These are phyloP conservation scores for Exidia glandulosa DNA, from an alignment of 768 basidiomycete species.

Conservation along the genomic window DNA sequence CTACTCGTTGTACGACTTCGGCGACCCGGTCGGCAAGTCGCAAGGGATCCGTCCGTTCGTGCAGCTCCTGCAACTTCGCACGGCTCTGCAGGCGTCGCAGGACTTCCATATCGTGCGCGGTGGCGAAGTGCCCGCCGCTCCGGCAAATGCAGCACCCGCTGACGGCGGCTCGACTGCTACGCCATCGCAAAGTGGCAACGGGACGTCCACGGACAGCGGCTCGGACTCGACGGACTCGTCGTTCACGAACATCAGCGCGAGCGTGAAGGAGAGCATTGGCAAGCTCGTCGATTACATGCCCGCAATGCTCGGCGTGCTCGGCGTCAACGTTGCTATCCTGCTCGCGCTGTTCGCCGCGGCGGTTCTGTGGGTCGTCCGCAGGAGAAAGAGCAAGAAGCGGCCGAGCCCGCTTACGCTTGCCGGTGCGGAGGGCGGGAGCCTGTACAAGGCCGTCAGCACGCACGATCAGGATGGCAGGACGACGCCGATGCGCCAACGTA, in stretches of 20 bases:
- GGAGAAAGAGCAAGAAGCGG: neutral
- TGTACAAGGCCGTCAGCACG: neutral
- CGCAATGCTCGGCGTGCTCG: constrained; percentile 64
- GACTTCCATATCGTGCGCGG: constrained; percentile 65
- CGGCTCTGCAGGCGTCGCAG: constrained; percentile 51
- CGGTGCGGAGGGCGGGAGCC: neutral
- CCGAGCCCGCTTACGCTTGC: neutral
- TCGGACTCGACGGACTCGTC: constrained; percentile 17
- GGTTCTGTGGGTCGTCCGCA: constrained; percentile 20
- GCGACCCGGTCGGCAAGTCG: constrained; percentile 55
- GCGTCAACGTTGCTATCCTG: constrained; percentile 64
- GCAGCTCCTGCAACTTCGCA: constrained; percentile 55
- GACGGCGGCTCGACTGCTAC: neutral
- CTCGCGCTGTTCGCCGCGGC: constrained; percentile 45
- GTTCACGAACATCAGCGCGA: constrained; percentile 39
- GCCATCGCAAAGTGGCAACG: constrained; percentile 13
- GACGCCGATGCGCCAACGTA: neutral
- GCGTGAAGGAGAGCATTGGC: constrained; percentile 48
- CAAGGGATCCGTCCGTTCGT: constrained; percentile 65
- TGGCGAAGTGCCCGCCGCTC: constrained; percentile 47
- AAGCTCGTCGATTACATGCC: constrained; percentile 57
- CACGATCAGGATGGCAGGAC: neutral
- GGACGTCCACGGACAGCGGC: neutral
- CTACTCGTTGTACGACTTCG: constrained; percentile 67
- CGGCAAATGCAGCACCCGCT: constrained; percentile 16